Base-by-base conservation (phyloP, 495 filamentous ascomycete species). In the Xylaria nigripes region DNA sequence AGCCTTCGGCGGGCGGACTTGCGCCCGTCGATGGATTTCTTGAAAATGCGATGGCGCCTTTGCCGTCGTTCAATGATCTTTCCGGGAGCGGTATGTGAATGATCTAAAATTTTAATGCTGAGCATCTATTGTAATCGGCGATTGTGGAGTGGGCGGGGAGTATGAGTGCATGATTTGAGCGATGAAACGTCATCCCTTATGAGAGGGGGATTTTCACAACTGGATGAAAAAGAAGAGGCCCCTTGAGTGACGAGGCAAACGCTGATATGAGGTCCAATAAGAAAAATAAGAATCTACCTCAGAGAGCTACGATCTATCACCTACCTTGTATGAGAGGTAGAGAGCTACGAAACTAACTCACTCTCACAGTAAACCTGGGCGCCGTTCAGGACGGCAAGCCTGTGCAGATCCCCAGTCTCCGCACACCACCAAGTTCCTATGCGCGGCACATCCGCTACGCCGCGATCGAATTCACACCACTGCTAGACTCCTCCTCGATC, bases 401-500 rank as follows among this genome's bases (percentile, higher is more conserved):
- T 22, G 34, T 72, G 27, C 56, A 57, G 3, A 67, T 78, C 16
- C 61, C 69, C 44, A 88, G 81, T 64, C 75, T 95, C 46, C 79
- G 89, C 19, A 95, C 92, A 0, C 93, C 93, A 15, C 72, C 82
- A 6, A 92, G 86, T 49, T 78, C 84, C 29, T 95, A 96, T 67
- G 82, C 85, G 22, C 81, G 87, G 4, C 86, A 87, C 51, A 82
- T 96, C 54, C 83, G 90, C 25, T 98, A 94, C 64, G 84, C 82
- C 0, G 86, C 93, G 21, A 81, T 88, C 49, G 93, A 98, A 62
- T 96, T 96, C 68, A 76, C 85, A 6, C 81, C 86, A 23, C 76
- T 98, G 0, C 84, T 98, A 6, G 93, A 98, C 69, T 93, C 87
- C 51, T 90, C 86, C 63, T 93, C 88, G 44, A 96, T 98, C 63